phyloP scores from a whole-genome alignment of 176 grass and related monocot species.

The Avena insularis region DNA sequence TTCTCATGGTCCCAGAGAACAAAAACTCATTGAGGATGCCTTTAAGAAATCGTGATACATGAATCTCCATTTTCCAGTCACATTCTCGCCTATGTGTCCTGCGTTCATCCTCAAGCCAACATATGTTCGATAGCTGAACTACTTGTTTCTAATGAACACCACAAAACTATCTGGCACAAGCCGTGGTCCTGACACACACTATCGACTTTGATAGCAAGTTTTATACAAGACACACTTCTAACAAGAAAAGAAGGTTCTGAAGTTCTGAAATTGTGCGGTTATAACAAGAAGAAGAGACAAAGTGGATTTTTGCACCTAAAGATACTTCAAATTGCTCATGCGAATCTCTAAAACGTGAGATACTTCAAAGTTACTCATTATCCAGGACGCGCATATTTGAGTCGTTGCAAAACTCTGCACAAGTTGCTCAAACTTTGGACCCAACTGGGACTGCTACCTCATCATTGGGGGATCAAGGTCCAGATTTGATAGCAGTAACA shows the following conservation, averaged over 20 bases:
- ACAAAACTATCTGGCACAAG: background rate
- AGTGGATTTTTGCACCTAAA: slow-evolving; percentile 12
- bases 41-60: background rate
- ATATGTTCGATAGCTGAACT: slow-evolving; percentile 22
- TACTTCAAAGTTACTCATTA: background rate
- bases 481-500: background rate
- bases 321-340: background rate
- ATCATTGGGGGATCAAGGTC: slow-evolving; percentile 10
- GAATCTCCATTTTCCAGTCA: slow-evolving; percentile 19
- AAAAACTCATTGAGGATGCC: background rate
- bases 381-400: background rate
- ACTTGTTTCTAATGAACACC: slow-evolving; percentile 26
- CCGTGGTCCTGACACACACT: background rate
- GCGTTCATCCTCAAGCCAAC: slow-evolving; percentile 24
- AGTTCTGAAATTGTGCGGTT: background rate
- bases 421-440: slow-evolving; percentile 27
- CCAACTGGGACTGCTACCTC: background rate
- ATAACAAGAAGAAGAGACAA: background rate
- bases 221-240: slow-evolving; percentile 8
- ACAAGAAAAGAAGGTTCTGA: slow-evolving; percentile 30
- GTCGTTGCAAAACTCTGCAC: background rate
- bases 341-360: slow-evolving; percentile 43
- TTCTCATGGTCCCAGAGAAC: background rate
- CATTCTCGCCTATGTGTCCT: slow-evolving; percentile 12
- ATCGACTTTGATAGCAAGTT: background rate